Evolutionary conservation across 2,329 filamentous ascomycete genomes (phyloP).

Genomic region (Botrytis porri): DNA sequence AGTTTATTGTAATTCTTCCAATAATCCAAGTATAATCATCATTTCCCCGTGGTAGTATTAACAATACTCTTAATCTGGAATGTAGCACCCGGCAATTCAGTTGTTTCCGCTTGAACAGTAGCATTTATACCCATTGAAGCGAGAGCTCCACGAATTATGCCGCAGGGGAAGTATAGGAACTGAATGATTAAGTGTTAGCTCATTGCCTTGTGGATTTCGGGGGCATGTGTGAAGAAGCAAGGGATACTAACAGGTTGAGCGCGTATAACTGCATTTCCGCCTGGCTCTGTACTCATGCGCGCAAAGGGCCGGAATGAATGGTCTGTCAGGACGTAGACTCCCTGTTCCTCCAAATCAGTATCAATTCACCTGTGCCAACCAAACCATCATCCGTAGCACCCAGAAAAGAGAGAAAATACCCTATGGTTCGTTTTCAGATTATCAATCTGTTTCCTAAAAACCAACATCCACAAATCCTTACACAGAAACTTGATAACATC

Average conservation of each 20-base stretch:
- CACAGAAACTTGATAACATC: conserved; percentile 98
- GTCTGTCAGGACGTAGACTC: conserved; percentile 94
- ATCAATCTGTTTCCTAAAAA: conserved; percentile 96
- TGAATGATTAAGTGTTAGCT: conserved; percentile 39
- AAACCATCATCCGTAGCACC: background rate
- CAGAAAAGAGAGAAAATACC: conserved; percentile 45
- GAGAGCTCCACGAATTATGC: conserved; percentile 85
- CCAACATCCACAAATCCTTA: conserved; percentile 94
- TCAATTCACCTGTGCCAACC: background rate
- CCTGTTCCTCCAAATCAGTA: conserved; percentile 47
- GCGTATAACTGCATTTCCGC: conserved; percentile 67
- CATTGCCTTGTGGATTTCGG: background rate
- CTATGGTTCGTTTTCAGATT: conserved; percentile 98
- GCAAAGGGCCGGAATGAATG: conserved; percentile 84
- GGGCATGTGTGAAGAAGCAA: background rate
- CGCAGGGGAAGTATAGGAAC: conserved; percentile 95
- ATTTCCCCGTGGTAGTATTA: conserved; percentile 23
- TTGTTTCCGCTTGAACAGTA: conserved; percentile 86
- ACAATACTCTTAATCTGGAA: conserved; percentile 92
- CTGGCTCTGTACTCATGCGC: conserved; percentile 81
- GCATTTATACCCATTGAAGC: conserved; percentile 89
- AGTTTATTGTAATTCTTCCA: background rate
- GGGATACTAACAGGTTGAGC: conserved; percentile 71
- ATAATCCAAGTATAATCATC: background rate
- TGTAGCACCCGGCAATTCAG: conserved; percentile 79